Conservation (phyloP, 768 basidiomycete genomes). For the Auricularia cornea region DNA sequence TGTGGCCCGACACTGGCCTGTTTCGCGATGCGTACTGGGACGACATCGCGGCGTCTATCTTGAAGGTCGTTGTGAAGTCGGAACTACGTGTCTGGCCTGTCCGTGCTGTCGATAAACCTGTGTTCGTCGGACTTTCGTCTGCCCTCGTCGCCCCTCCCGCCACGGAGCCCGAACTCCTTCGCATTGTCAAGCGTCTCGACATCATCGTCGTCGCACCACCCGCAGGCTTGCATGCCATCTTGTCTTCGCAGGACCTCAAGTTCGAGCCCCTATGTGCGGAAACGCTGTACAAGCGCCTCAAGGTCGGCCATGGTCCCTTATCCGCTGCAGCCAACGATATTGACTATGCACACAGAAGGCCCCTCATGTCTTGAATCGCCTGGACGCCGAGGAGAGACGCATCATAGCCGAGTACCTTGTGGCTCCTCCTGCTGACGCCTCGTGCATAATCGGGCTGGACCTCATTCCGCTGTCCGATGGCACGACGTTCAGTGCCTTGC, state of each 20-base stretch:
- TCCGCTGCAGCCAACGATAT: no score
- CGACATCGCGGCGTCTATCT: conserved; percentile 29
- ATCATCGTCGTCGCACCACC: neutral
- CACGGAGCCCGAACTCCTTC: conserved; percentile 21
- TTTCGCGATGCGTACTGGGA: conserved; percentile 27
- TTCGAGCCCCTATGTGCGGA: neutral
- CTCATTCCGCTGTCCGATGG: no score
- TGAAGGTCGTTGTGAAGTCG: conserved; percentile 19
- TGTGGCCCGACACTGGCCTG: conserved; percentile 33
- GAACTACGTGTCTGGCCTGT: conserved; percentile 31
- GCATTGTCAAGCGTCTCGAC: conserved; percentile 11
- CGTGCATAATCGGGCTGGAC: no score
- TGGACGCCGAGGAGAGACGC: no score
- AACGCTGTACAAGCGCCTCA: neutral
- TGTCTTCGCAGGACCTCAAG: neutral
- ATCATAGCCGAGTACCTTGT: no score
- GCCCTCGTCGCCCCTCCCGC: conserved; percentile 2
- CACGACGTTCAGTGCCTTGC: neutral
- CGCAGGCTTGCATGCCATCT: neutral
- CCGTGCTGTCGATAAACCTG: conserved; percentile 1
- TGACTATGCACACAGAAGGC: no score
- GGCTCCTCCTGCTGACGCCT: no score
- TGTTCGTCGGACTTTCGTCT: no score
- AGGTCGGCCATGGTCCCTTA: neutral
- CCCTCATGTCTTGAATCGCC: no score